Evolutionary conservation across 495 filamentous ascomycete species (phyloP).

Genomic region (Aspergillus coremiiformis): DNA sequence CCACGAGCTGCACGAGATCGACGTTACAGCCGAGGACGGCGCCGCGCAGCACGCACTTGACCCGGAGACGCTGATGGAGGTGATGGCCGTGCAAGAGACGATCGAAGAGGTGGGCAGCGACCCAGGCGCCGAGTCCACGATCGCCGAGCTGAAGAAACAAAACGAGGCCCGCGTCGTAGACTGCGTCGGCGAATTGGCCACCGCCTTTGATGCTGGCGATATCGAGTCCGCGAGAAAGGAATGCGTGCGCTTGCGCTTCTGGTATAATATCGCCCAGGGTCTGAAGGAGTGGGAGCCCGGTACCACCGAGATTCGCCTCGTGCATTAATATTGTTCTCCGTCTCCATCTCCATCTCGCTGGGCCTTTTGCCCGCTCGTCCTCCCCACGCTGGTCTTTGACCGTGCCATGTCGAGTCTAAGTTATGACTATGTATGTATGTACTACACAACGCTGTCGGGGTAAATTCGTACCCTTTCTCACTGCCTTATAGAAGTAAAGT

Average conservation of each 20-base stretch:
- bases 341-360: not conserved
- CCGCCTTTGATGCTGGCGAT: slow-evolving; percentile 60
- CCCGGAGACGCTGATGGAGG: slow-evolving; percentile 69
- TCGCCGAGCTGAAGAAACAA: slow-evolving; percentile 51
- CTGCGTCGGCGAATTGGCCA: slow-evolving; percentile 52
- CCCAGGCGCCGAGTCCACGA: slow-evolving; percentile 54
- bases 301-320: slow-evolving; percentile 51
- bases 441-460: too few relatives aligned
- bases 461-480: too few relatives aligned
- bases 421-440: too few relatives aligned
- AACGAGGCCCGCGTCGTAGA: slow-evolving; percentile 61
- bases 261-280: slow-evolving; percentile 79
- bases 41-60: slow-evolving; percentile 52
- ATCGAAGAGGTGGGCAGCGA: slow-evolving; percentile 57
- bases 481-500: too few relatives aligned
- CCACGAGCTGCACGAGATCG: slow-evolving; percentile 55
- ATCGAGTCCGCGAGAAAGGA: slow-evolving; percentile 58
- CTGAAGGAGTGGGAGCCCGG: slow-evolving; percentile 79
- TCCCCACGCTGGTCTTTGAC: not conserved
- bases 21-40: slow-evolving; percentile 68
- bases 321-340: slow-evolving; percentile 40
- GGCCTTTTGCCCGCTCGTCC: not conserved
- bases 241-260: slow-evolving; percentile 77
- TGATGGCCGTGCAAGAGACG: slow-evolving; percentile 77
- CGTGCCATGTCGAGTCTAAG: not conserved